These are phyloP conservation scores for Platanus orientalis DNA, from an alignment of 164 flowering plant genomes.

Conservation along the genomic window DNA sequence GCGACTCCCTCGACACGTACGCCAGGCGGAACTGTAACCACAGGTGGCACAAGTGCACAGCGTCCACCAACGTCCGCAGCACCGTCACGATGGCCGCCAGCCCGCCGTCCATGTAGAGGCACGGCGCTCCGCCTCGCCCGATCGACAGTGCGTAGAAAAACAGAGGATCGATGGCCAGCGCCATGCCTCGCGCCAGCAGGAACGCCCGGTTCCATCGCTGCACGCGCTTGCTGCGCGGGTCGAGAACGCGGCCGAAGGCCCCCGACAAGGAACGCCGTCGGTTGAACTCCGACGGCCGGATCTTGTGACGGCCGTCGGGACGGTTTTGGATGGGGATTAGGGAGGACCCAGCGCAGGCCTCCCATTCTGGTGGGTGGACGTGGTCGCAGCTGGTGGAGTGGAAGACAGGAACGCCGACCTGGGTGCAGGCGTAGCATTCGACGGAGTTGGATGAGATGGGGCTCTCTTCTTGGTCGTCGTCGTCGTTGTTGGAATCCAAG, in stretches of 20 bases:
- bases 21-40: constrained; percentile 85
- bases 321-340: constrained; percentile 55
- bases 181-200: constrained; percentile 67
- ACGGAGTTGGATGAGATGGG: constrained; percentile 24
- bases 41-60: constrained; percentile 66
- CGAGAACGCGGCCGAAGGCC: constrained; percentile 46
- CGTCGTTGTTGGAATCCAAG: constrained; percentile 3
- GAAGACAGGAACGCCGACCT: constrained; percentile 80
- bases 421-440: constrained; percentile 96
- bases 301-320: constrained; percentile 6
- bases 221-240: constrained; percentile 76
- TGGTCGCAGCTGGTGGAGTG: constrained; percentile 94
- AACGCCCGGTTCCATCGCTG: constrained; percentile 73
- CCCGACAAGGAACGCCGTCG: constrained; percentile 10
- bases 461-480: constrained; percentile 16
- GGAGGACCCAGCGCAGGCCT: constrained; percentile 86
- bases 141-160: constrained; percentile 84
- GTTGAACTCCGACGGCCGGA: not conserved
- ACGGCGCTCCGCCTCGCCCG: constrained; percentile 64
- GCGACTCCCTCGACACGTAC: constrained; percentile 83
- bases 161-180: constrained; percentile 86
- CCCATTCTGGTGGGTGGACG: constrained; percentile 77
- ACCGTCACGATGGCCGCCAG: constrained; percentile 67
- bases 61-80: constrained; percentile 69
- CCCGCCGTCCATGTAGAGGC: constrained; percentile 82